Evolutionary conservation across 257 asterid genomes (phyloP).

Genomic region (Solanum habrochaites): DNA sequence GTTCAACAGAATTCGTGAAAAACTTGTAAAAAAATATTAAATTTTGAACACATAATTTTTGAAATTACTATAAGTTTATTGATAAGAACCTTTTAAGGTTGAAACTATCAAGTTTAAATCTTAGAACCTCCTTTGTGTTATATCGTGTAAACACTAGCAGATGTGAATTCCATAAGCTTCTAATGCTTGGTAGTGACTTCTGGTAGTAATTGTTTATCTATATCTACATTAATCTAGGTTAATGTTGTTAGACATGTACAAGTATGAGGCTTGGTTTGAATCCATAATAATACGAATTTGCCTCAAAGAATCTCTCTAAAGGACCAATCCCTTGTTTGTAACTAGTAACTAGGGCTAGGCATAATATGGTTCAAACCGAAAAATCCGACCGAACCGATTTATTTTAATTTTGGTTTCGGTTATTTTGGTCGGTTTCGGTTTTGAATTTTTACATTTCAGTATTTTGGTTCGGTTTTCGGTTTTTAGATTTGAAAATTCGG

Average conservation of each 20-base stretch:
- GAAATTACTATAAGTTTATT: neutral
- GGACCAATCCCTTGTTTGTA: neutral
- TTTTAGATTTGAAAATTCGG: too few species aligned
- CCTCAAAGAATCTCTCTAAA: neutral
- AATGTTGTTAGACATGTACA: neutral
- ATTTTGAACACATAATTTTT: neutral
- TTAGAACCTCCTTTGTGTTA: neutral
- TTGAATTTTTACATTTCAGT: too few species aligned
- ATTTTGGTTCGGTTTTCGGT: too few species aligned
- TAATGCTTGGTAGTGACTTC: neutral
- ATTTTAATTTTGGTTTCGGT: too few species aligned
- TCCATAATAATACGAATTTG: neutral
- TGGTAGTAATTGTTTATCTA: neutral
- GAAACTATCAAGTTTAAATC: neutral
- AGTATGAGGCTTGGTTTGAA: neutral
- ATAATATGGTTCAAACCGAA: too few species aligned
- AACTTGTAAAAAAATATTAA: neutral
- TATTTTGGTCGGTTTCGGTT: too few species aligned
- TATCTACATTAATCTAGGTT: neutral
- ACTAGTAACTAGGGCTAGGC: neutral
- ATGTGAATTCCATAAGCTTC: neutral
- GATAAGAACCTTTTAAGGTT: neutral
- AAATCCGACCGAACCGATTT: too few species aligned
- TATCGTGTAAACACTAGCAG: neutral
- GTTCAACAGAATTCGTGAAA: neutral